These are phyloP conservation scores for Melaleuca alternifolia DNA, from an alignment of 345 rosid genomes.

Conservation along the genomic window DNA sequence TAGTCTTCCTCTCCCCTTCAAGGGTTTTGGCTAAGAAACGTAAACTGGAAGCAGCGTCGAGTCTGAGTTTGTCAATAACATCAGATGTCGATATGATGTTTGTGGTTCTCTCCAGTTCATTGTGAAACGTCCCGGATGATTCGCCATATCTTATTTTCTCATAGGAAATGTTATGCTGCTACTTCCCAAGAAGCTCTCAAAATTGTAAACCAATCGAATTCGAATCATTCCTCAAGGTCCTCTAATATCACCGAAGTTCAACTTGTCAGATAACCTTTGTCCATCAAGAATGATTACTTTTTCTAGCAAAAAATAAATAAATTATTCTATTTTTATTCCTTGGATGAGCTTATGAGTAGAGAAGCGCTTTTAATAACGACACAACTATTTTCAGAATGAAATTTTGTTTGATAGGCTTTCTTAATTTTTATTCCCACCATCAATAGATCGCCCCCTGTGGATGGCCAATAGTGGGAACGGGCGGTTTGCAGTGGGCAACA, in stretches of 20 bases:
- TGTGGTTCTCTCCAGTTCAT: background rate
- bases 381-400: too few relatives aligned
- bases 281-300: too few relatives aligned
- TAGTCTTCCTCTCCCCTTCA: background rate
- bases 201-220: background rate
- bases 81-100: background rate
- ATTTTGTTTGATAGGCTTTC: too few relatives aligned
- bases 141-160: background rate
- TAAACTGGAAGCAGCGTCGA: background rate
- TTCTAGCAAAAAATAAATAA: too few relatives aligned
- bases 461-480: too few relatives aligned
- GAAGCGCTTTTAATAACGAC: too few relatives aligned
- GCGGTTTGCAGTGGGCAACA: too few relatives aligned
- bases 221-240: background rate
- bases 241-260: background rate
- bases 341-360: too few relatives aligned
- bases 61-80: background rate
- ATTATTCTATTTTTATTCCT: too few relatives aligned
- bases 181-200: background rate
- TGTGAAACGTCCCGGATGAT: background rate
- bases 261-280: background rate
- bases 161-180: background rate
- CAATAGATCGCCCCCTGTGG: too few relatives aligned
- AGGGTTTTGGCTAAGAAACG: background rate
- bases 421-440: too few relatives aligned